Conservation (phyloP, 768 basidiomycete species). For the Thelephora ganbajun region DNA sequence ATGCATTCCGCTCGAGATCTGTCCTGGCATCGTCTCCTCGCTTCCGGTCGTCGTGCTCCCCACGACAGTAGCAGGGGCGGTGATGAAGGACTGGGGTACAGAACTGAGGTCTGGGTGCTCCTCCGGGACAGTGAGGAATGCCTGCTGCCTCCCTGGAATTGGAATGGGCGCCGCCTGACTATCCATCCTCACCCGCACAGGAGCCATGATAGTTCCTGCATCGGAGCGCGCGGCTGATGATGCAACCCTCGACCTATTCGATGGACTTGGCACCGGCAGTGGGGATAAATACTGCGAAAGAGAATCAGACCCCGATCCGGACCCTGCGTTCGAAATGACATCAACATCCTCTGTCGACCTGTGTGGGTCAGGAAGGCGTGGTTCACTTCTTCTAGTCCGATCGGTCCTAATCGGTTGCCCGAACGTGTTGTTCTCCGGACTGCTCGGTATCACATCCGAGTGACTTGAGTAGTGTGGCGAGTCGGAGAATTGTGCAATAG, state of each 20-base stretch:
- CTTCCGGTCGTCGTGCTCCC: constrained; percentile 25
- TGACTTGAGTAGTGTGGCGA: constrained; percentile 19
- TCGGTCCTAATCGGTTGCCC: constrained; percentile 39
- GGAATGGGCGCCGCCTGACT: constrained; percentile 10
- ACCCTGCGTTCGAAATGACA: constrained; percentile 7
- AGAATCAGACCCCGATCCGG: background rate
- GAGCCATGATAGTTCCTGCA: background rate
- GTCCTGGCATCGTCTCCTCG: background rate
- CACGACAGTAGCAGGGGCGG: constrained; percentile 44
- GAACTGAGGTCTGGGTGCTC: constrained; percentile 55
- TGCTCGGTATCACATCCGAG: constrained; percentile 30
- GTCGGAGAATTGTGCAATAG: constrained; percentile 43
- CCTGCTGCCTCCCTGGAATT: constrained; percentile 11
- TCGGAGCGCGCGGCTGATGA: background rate
- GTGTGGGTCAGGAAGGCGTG: too few relatives aligned
- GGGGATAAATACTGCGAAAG: background rate
- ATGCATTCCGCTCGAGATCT: background rate
- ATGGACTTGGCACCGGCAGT: constrained; percentile 4
- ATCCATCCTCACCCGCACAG: background rate
- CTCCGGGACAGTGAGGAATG: constrained; percentile 2
- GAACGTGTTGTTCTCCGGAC: constrained; percentile 63
- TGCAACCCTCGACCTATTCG: background rate
- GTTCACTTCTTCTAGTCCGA: constrained; percentile 11
- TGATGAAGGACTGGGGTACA: constrained; percentile 55
- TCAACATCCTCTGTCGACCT: constrained; percentile 11